Evolutionary conservation across 306 rosid genomes (phyloP).

Genomic region (Citrullus amarus): DNA sequence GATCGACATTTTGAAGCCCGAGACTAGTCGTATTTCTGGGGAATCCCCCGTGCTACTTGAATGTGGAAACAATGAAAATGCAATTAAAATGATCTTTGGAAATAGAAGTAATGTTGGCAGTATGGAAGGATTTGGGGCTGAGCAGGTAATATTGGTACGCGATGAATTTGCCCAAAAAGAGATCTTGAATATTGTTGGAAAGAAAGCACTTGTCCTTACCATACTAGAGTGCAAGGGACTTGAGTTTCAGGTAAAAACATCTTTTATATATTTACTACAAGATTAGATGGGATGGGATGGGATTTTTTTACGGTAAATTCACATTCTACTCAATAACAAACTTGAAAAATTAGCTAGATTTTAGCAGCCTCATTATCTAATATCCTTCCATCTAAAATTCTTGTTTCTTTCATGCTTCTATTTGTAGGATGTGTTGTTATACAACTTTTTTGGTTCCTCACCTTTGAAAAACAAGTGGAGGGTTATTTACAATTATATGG

Average conservation of each 20-base stretch:
- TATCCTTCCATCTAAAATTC: neutral
- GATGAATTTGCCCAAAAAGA: slow-evolving; percentile 43
- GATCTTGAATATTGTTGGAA: slow-evolving; percentile 35
- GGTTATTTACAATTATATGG: slow-evolving; percentile 52
- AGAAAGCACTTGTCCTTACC: slow-evolving; percentile 68
- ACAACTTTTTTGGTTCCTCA: slow-evolving; percentile 61
- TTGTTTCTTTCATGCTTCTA: neutral
- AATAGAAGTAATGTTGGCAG: slow-evolving; percentile 16
- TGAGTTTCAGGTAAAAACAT: slow-evolving; percentile 54
- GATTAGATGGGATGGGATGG: neutral
- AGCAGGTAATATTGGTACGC: slow-evolving; percentile 73
- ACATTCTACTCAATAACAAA: neutral
- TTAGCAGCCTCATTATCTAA: neutral
- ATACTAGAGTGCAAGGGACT: slow-evolving; percentile 80
- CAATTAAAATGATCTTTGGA: slow-evolving; percentile 57
- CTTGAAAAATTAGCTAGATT: neutral
- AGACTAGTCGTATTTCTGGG: slow-evolving; percentile 51
- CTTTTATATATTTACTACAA: neutral
- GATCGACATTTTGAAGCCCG: slow-evolving; percentile 54
- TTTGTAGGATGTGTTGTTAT: slow-evolving; percentile 54
- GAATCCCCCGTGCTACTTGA: slow-evolving; percentile 60
- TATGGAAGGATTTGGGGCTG: slow-evolving; percentile 71
- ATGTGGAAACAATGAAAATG: slow-evolving; percentile 38
- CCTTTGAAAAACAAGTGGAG: slow-evolving; percentile 56
- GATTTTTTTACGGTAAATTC: neutral